These are phyloP conservation scores for Ogataea hybrid DNA, from an alignment of 1,139 yeast species.

Conservation along the genomic window DNA sequence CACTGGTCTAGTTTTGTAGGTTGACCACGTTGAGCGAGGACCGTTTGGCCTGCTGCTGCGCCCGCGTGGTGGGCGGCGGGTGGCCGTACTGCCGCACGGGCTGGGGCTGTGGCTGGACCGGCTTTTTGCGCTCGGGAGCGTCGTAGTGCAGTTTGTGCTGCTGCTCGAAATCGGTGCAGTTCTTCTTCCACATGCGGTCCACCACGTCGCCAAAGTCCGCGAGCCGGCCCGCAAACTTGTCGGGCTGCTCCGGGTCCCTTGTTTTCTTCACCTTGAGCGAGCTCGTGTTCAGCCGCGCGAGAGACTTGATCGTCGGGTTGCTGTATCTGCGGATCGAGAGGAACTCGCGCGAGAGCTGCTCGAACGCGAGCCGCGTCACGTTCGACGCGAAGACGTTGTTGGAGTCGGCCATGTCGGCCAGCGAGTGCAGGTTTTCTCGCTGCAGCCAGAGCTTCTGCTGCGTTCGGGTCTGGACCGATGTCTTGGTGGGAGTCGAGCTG, in stretches of 20 bases:
- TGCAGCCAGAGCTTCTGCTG: conserved; percentile 84
- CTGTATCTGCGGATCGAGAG: conserved; percentile 64
- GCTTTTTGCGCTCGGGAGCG: conserved; percentile 3
- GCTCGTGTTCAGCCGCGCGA: conserved; percentile 39
- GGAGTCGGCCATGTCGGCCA: conserved; percentile 27
- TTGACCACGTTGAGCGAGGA: conserved; percentile 22
- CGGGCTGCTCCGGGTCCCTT: conserved; percentile 15
- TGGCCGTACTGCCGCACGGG: conserved; percentile 12
- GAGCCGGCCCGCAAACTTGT: conserved; percentile 19
- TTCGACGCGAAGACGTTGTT: conserved; percentile 58
- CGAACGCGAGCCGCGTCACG: conserved; percentile 69
- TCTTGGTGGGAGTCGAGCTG: conserved; percentile 1
- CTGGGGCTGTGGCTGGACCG: conserved; percentile 5
- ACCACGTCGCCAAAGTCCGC: conserved; percentile 20
- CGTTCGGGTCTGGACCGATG: conserved; percentile 55
- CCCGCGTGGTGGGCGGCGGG: conserved; percentile 29
- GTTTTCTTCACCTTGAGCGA: conserved; percentile 22
- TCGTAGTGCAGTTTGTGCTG: conserved; percentile 1
- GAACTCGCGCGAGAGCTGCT: conserved; percentile 71
- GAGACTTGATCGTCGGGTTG: conserved; percentile 67
- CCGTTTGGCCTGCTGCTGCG: conserved; percentile 26
- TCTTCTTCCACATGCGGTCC: conserved; percentile 24
- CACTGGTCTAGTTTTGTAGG: conserved; percentile 15
- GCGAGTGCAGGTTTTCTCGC: conserved; percentile 48
- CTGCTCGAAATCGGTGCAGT: conserved; percentile 19